Evolutionary conservation across 2,329 filamentous ascomycete genomes (phyloP).

Genomic region (Exophiala sideris): DNA sequence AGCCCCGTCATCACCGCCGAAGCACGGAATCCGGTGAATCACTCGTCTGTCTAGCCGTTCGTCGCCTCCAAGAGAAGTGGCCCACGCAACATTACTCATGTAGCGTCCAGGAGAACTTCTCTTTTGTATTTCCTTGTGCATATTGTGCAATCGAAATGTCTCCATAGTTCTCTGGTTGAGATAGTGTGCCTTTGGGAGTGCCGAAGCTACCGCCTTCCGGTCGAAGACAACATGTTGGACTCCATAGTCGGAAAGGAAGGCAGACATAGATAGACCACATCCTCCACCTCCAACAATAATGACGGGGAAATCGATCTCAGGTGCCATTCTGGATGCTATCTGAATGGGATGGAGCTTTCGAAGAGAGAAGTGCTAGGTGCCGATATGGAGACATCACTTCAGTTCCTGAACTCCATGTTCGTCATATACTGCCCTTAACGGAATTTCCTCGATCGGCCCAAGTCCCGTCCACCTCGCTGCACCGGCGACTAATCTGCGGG

Average conservation of each 20-base stretch:
- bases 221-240: background rate
- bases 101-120: constrained; percentile 26
- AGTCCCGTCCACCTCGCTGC: no score
- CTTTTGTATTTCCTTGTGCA: constrained; percentile 29
- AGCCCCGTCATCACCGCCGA: background rate
- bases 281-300: background rate
- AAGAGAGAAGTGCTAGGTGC: no score
- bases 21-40: background rate
- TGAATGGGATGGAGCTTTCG: no score
- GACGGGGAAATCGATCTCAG: background rate
- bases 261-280: background rate
- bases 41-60: constrained; percentile 13
- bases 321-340: background rate
- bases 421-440: no score
- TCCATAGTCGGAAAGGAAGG: background rate
- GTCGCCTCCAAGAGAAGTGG: constrained; percentile 30
- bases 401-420: no score
- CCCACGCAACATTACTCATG: constrained; percentile 31
- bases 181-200: background rate
- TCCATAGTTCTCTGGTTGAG: constrained; percentile 1
- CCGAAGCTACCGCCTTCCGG: background rate
- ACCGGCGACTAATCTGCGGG: no score
- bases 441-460: no score
- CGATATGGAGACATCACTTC: no score
- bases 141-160: constrained; percentile 30